Conservation (phyloP, 352 stramenopile genomes). For the Pelagophyceae sp. region DNA sequence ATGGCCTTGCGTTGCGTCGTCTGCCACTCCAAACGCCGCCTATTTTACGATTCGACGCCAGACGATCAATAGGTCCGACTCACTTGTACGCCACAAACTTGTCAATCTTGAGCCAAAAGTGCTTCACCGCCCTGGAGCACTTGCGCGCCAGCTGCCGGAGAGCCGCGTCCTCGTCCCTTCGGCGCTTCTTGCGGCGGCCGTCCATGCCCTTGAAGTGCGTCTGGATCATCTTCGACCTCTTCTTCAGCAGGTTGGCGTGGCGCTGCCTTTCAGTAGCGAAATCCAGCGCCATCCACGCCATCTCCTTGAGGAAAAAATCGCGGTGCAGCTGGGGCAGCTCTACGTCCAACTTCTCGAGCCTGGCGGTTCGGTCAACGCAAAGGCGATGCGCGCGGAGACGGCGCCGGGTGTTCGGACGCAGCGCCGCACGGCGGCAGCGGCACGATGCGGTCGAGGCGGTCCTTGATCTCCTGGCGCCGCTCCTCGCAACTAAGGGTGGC, state of each 20-base stretch:
- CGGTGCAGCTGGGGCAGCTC: not conserved
- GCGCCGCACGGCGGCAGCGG: not conserved
- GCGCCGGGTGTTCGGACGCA: not conserved
- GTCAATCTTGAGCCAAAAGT: slow-evolving; percentile 95
- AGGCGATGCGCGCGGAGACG: no score
- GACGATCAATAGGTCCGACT: no score
- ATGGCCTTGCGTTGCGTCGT: slow-evolving; percentile 70
- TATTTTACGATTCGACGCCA: no score
- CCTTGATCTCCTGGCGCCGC: not conserved
- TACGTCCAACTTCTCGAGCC: not conserved
- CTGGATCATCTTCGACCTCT: slow-evolving; percentile 53
- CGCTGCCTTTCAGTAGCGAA: slow-evolving; percentile 77
- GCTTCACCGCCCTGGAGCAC: slow-evolving; percentile 56
- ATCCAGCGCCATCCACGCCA: slow-evolving; percentile 81
- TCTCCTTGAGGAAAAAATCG: slow-evolving; percentile 25
- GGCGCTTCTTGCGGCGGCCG: slow-evolving; percentile 20
- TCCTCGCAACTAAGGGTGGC: not conserved
- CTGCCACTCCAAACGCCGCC: slow-evolving; percentile 84
- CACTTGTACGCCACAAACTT: slow-evolving; percentile 74
- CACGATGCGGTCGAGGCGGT: not conserved
- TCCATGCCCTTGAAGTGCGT: slow-evolving; percentile 25
- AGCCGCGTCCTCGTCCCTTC: slow-evolving; percentile 17
- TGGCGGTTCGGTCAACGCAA: no score
- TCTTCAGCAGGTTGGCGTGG: slow-evolving; percentile 61
- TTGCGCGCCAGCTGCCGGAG: slow-evolving; percentile 19